Evolutionary conservation across 805 yeast genomes (phyloP), one percentile per base, ranked within the genome.

Genomic region (Pichia sporocuriosa): DNA sequence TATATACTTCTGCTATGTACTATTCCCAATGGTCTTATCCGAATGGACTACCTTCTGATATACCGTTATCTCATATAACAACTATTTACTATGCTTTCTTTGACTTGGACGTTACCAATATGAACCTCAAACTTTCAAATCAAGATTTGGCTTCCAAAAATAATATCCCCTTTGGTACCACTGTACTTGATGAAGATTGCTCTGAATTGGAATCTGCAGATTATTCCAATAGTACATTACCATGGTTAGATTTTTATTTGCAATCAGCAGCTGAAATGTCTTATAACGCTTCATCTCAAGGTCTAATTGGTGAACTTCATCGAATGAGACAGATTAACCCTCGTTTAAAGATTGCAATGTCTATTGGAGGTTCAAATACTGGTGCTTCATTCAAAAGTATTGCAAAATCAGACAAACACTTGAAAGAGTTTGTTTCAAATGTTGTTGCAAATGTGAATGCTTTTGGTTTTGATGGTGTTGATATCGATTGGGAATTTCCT

Each of bases 401-500:
- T 1, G 53, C 58, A 2, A 35, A 44, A 1, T 51, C 56, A 28
- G 39, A 35, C 2, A 13, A 25, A 2, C 59, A 61, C 19, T 47
- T 79, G 7, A 54, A 57, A 1, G 56, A 32, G 0, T 85, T 89
- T 57, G 72, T 78, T 2, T 38, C 54, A 1, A 67, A 81, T 0
- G 64, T 79, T 1, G 65, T 75, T 0, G 57, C 61, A 0, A 59
- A 74, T 20, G 66, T 86, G 57, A 42, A 59, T 2, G 61, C 68
- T 33, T 73, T 75, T 55, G 81, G 83, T 0, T 79, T 93, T 54
- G 97, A 93, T 58, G 97, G 98, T 0, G 65, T 90, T 35, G 97
- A 93, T 59, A 64, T 90, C 23, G 98, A 90, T 62, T 90, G 96
- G 96, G 98, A 90, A 61, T 90, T 79, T 54, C 96, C 96, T 7